Conservation (phyloP, 306 rosid species). For the Cucumis sativus region Cucumber_9930_V3 NC_026657.2:10604001-10604500, state of each 20-base stretch:
- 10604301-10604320: too few species aligned
- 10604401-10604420: too few species aligned
- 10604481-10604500: too few species aligned
- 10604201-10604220: background rate
- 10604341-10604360: background rate
- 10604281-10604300: background rate
- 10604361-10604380: background rate
- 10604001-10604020: background rate
- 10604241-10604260: background rate
- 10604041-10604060: background rate
- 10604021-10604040: background rate
- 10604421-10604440: too few species aligned
- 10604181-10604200: background rate
- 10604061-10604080: background rate
- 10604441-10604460: too few species aligned
- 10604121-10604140: background rate
- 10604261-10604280: too few species aligned
- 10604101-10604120: background rate
- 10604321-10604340: background rate
- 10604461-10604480: too few species aligned
- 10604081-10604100: background rate
- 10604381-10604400: too few species aligned
- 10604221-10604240: background rate
- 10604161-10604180: too few species aligned
- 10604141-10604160: background rate